Evolutionary conservation across 2,329 filamentous ascomycete genomes (phyloP).

Genomic region (Cercospora sp.): DNA sequence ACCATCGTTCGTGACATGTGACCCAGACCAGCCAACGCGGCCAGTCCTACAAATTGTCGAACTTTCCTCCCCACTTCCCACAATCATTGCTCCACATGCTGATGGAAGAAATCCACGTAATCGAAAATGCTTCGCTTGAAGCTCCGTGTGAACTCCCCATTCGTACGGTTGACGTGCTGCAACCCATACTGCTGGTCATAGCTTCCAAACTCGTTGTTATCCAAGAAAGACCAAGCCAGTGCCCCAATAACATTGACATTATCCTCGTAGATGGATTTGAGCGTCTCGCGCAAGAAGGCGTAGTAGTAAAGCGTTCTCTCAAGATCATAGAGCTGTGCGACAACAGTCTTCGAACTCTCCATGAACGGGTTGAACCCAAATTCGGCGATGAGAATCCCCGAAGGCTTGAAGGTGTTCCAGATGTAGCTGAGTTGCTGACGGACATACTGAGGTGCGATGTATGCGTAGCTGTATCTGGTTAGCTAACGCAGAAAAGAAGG

Average conservation of each 20-base stretch:
- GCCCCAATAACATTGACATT: slow-evolving; percentile 41
- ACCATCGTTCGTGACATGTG: background rate
- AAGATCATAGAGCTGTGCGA: slow-evolving; percentile 49
- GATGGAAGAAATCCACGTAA: slow-evolving; percentile 40
- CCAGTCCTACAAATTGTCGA: background rate
- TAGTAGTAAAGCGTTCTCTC: slow-evolving; percentile 38
- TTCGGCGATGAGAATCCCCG: slow-evolving; percentile 43
- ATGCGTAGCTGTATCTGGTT: slow-evolving; percentile 34
- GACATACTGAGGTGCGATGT: slow-evolving; percentile 61
- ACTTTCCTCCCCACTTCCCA: background rate
- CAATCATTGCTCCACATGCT: slow-evolving; percentile 26
- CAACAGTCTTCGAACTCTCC: slow-evolving; percentile 48
- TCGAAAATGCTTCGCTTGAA: slow-evolving; percentile 45
- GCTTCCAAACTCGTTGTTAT: slow-evolving; percentile 41
- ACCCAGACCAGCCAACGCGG: background rate
- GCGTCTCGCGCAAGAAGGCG: slow-evolving; percentile 39
- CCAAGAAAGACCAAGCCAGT: slow-evolving; percentile 42
- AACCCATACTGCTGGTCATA: slow-evolving; percentile 42
- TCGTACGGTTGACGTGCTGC: slow-evolving; percentile 44
- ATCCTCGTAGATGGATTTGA: slow-evolving; percentile 40
- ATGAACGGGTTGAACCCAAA: slow-evolving; percentile 47
- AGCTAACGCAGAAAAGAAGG: background rate
- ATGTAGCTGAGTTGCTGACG: slow-evolving; percentile 58
- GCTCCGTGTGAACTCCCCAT: slow-evolving; percentile 40
- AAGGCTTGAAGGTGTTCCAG: slow-evolving; percentile 58